phyloP scores from a whole-genome alignment of 2,329 filamentous ascomycete genomes.

The Hymenoscyphus occultus region DNA sequence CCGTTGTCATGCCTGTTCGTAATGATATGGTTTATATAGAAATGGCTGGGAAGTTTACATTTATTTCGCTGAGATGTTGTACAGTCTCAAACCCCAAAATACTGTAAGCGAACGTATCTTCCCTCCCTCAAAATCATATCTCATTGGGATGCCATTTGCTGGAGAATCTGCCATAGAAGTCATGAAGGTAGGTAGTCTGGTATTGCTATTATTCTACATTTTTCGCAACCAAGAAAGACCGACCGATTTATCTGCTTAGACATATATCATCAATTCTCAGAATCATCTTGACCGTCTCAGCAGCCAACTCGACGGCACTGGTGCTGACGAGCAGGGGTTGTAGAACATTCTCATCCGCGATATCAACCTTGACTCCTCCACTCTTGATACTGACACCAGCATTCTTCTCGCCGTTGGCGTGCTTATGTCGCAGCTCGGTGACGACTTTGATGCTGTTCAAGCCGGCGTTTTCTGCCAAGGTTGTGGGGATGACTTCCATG shows the following conservation, averaged over 20 bases:
- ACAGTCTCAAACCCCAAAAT: no score
- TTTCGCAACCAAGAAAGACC: constrained; percentile 4
- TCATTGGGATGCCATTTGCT: no score
- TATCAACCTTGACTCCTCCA: constrained; percentile 94
- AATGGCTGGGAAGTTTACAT: no score
- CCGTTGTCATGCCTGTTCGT: no score
- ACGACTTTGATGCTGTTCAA: constrained; percentile 99
- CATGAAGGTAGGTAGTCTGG: constrained; percentile 9
- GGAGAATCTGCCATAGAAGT: background rate
- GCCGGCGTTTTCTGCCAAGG: constrained; percentile 93
- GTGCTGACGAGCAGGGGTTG: constrained; percentile 96
- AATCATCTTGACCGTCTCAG: constrained; percentile 84
- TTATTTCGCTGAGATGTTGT: no score
- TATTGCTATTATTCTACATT: constrained; percentile 25
- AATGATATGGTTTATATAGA: no score
- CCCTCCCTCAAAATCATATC: no score
- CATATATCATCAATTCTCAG: constrained; percentile 33
- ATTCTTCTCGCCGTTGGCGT: constrained; percentile 92
- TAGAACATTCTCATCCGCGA: constrained; percentile 93
- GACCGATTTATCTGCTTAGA: constrained; percentile 28
- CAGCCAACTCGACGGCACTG: constrained; percentile 92
- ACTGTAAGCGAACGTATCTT: no score
- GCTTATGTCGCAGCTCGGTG: constrained; percentile 88
- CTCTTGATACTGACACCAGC: constrained; percentile 98
- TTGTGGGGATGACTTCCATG: constrained; percentile 95